phyloP scores from a whole-genome alignment of 495 filamentous ascomycete species.

The Trichocladium uniseriatum region DNA sequence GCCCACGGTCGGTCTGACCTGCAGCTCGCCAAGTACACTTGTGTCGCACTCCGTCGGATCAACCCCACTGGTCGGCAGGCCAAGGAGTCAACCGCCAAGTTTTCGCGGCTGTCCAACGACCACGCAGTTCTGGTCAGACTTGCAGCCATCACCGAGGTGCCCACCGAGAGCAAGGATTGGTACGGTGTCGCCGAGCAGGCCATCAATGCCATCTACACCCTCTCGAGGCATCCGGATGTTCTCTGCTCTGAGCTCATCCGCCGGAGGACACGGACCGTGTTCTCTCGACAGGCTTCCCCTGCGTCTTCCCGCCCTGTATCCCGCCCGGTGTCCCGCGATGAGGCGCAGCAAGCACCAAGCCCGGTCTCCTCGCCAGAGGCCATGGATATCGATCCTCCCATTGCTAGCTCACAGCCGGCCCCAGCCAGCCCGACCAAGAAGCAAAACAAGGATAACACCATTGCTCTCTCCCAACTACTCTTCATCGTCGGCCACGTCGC shows the following conservation, averaged over 20 bases:
- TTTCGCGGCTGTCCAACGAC: slow-evolving; percentile 78
- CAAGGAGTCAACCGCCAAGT: slow-evolving; percentile 56
- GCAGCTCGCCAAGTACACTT: slow-evolving; percentile 86
- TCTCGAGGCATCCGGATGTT: slow-evolving; percentile 89
- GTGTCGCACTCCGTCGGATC: slow-evolving; percentile 83
- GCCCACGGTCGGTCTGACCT: slow-evolving; percentile 70
- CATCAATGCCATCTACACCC: slow-evolving; percentile 87
- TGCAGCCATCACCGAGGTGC: slow-evolving; percentile 72
- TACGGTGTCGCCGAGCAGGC: slow-evolving; percentile 96
- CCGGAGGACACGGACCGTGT: slow-evolving; percentile 77
- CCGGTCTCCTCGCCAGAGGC: slow-evolving; percentile 17
- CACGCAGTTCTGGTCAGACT: slow-evolving; percentile 76
- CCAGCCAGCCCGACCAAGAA: slow-evolving; percentile 31
- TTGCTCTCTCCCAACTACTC: slow-evolving; percentile 78
- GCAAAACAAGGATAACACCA: slow-evolving; percentile 51
- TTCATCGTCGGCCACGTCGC: slow-evolving; percentile 96
- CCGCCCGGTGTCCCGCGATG: slow-evolving; percentile 35
- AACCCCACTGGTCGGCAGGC: slow-evolving; percentile 70
- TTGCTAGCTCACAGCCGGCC: slow-evolving; percentile 19
- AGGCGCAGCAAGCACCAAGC: slow-evolving; percentile 24
- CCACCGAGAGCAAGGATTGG: slow-evolving; percentile 90
- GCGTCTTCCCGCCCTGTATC: slow-evolving; percentile 31
- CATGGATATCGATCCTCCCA: slow-evolving; percentile 22
- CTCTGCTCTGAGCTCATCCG: slow-evolving; percentile 88
- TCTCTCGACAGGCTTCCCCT: slow-evolving; percentile 32